These are phyloP conservation scores for Arthrinium phaeospermum DNA, from an alignment of 2,329 filamentous ascomycete species.

Conservation along the genomic window DNA sequence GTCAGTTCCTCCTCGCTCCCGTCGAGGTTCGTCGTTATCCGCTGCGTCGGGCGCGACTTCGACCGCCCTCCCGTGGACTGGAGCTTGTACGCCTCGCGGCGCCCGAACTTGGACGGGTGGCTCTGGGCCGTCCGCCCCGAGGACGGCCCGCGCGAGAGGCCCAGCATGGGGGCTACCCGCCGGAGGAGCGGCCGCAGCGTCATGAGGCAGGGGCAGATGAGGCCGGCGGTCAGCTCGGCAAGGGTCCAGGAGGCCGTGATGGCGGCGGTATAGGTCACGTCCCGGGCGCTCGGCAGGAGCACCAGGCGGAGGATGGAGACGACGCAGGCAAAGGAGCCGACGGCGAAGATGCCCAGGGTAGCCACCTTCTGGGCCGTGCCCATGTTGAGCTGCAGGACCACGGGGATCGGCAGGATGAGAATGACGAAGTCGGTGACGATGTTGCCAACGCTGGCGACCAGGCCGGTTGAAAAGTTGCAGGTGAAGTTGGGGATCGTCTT, in stretches of 20 bases:
- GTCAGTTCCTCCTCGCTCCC: neutral
- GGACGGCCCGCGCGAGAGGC: neutral
- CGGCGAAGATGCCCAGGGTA: conserved; percentile 2
- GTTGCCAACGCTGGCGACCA: conserved; percentile 8
- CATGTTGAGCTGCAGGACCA: conserved; percentile 4
- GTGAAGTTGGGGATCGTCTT: neutral
- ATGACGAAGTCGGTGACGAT: conserved; percentile 16
- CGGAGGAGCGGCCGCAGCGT: conserved; percentile 13
- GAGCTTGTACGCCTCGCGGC: neutral
- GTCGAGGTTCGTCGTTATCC: neutral
- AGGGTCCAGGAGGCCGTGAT: conserved; percentile 2
- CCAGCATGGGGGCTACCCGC: neutral
- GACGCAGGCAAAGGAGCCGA: conserved; percentile 14
- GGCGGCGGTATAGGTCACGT: conserved; percentile 10
- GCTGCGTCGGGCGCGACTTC: neutral
- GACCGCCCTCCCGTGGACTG: neutral
- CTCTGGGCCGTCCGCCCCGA: neutral
- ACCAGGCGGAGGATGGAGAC: conserved; percentile 14
- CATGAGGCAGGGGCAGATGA: conserved; percentile 18
- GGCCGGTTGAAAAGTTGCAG: neutral
- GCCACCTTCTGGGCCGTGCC: neutral
- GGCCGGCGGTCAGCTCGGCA: conserved; percentile 1
- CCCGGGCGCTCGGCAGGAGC: neutral
- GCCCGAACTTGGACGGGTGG: neutral
- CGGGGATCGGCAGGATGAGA: conserved; percentile 15